Evolutionary conservation across 1,139 yeast genomes (phyloP), one percentile per base, ranked within the genome.

Genomic region (Wickerhamomyces sp.): DNA sequence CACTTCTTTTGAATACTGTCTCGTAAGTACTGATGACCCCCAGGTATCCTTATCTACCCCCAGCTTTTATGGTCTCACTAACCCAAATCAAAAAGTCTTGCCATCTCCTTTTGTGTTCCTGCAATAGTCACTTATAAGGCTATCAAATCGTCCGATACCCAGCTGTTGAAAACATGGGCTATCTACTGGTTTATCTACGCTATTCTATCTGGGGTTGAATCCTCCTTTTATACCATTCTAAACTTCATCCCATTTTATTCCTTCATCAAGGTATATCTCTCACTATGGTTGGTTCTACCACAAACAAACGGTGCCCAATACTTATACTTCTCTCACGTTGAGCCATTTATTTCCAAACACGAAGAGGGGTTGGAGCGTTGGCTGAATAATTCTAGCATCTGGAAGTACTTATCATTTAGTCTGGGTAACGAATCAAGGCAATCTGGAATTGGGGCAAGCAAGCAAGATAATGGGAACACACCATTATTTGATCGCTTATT

Each of bases 181-280:
- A 61, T 72, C 15, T 78, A 75, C 49, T 78, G 86, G 86, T 58
- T 75, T 14, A 68, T 74, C 1, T 55, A 62, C 31, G 64, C 72
- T 1, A 42, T 64, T 7, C 49, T 64, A 10, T 52, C 55, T n/a
- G 49, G 55, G 16, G 46, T 54, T 13, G 75, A 63, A 45, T 45
- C 55, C 36, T 35, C 64, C 19, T 49, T 67, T 19, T 51, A 62
- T 24, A 53, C 71, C 21, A 38, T 64, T 16, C 48, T 57, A 11
- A 40, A 57, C 28, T 41, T 67, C 18, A 32, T 76, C 16, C 86
- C 86, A 2, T 68, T 77, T 31, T 72, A 66, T 46, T 52, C 68
- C 2, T 40, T 75, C 12, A 13, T 67, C 14, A 61, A 61, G 30
- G 48, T 75, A 11, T 65, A 59, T 20, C 39, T 73, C 22, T 64